Conservation (phyloP, 164 flowering plant genomes). For the Aristolochia contorta region DNA sequence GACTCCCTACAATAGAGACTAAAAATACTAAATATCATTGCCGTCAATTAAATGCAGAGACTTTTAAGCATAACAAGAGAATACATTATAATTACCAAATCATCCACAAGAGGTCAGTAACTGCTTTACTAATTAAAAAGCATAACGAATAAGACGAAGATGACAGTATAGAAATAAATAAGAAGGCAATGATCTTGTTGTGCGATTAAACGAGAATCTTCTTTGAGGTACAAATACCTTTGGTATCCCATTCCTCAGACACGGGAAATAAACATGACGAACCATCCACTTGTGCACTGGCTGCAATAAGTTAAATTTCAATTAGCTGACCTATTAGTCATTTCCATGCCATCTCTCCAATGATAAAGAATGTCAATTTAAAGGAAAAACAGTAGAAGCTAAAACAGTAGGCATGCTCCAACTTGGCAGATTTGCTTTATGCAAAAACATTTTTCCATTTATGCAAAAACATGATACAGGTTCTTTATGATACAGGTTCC, state of each 20-base stretch:
- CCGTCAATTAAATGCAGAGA: neutral
- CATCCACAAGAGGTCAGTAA: too few species aligned
- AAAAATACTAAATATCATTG: neutral
- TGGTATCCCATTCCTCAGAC: slow-evolving; percentile 66
- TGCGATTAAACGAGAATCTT: neutral
- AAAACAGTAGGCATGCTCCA: neutral
- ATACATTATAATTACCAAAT: too few species aligned
- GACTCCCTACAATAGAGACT: slow-evolving; percentile 39
- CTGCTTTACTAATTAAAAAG: too few species aligned
- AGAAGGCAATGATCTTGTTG: neutral
- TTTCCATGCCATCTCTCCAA: neutral
- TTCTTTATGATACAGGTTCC: too few species aligned
- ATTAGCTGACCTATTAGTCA: slow-evolving; percentile 7
- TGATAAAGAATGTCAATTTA: neutral
- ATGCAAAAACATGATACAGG: too few species aligned
- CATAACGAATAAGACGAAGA: too few species aligned
- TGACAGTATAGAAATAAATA: too few species aligned
- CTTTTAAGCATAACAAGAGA: too few species aligned
- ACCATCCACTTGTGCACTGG: slow-evolving; percentile 99
- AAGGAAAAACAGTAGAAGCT: neutral
- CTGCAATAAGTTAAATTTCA: slow-evolving; percentile 31
- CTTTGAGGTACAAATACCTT: slow-evolving; percentile 36
- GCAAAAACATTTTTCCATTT: too few species aligned
- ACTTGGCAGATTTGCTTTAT: too few species aligned
- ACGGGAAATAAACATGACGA: slow-evolving; percentile 88